Percentiles rank a stretch among this genome's conserved stretches.
Conservation (phyloP, 192 early-diverging fungal species). For the Mortierella alpina region DNA sequence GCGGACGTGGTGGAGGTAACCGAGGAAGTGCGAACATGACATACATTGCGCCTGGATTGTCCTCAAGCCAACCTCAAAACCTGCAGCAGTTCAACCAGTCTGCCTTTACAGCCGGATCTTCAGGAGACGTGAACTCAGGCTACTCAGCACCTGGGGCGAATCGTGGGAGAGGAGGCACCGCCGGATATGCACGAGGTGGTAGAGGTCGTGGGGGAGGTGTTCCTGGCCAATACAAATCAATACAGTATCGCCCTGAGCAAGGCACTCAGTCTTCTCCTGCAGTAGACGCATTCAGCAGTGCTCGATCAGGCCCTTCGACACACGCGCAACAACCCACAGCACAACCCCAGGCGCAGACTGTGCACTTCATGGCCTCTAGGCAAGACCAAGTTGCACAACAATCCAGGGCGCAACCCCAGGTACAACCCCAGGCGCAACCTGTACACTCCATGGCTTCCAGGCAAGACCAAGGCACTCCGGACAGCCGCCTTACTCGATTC, state of each 20-base stretch:
- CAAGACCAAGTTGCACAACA: no score
- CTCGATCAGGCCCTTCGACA: conserved; percentile 5
- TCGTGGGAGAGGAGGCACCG: conserved; percentile 2
- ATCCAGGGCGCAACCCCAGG: not conserved
- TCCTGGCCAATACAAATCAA: conserved; percentile 23
- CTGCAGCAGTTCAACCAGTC: not conserved
- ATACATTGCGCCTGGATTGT: conserved; percentile 28
- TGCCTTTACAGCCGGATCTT: not conserved
- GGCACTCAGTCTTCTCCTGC: not conserved
- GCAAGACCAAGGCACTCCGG: conserved; percentile 13
- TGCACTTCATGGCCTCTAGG: no score
- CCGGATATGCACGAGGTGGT: conserved; percentile 4
- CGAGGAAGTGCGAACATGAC: conserved; percentile 36
- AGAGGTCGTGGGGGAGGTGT: conserved; percentile 5
- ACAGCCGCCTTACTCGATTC: conserved; percentile 41
- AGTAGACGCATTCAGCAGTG: conserved; percentile 2
- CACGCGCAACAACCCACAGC: not conserved
- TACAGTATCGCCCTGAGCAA: conserved; percentile 28
- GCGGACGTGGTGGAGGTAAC: conserved; percentile 17
- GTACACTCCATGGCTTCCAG: not conserved
- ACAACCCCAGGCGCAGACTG: no score
- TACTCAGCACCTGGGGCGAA: conserved; percentile 1
- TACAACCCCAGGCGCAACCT: not conserved
- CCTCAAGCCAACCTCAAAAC: not conserved
- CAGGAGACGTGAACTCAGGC: not conserved